A percentile compares a stretch with the other conserved stretches of the same genome.
Evolutionary conservation across 257 asterid species (phyloP).

Genomic region (Solanum pennellii): DNA sequence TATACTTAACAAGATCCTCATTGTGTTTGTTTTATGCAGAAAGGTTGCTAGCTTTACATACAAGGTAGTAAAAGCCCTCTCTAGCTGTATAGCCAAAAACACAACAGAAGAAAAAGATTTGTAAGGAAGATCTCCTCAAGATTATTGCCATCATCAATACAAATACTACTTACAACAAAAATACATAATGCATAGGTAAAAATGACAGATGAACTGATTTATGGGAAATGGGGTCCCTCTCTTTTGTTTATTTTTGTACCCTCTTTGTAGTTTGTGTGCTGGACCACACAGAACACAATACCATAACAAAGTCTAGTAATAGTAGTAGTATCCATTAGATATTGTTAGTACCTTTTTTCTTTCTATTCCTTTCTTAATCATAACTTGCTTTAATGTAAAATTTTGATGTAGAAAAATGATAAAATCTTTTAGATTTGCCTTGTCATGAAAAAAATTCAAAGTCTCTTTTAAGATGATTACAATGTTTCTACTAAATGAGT

Average conservation of each 20-base stretch:
- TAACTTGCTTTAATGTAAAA: background rate
- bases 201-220: constrained; percentile 64
- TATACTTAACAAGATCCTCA: background rate
- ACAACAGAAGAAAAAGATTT: constrained; percentile 47
- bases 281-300: constrained; percentile 37
- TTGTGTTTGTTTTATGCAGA: constrained; percentile 44
- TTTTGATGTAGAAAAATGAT: background rate
- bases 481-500: background rate
- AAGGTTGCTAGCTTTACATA: constrained; percentile 40
- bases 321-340: background rate
- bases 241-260: constrained; percentile 37
- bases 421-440: background rate
- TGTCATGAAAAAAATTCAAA: background rate
- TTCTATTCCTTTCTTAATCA: background rate
- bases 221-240: constrained; percentile 47
- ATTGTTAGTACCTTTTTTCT: background rate
- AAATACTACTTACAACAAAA: constrained; percentile 39
- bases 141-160: constrained; percentile 61
- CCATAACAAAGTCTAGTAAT: background rate
- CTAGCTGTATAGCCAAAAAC: constrained; percentile 28
- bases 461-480: background rate
- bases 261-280: constrained; percentile 34
- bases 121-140: constrained; percentile 46
- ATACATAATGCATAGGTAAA: constrained; percentile 63
- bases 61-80: constrained; percentile 26